Evolutionary conservation across 768 basidiomycete genomes (phyloP), one percentile per base, ranked within the genome.

Genomic region (Tubosaeta sp.): DNA sequence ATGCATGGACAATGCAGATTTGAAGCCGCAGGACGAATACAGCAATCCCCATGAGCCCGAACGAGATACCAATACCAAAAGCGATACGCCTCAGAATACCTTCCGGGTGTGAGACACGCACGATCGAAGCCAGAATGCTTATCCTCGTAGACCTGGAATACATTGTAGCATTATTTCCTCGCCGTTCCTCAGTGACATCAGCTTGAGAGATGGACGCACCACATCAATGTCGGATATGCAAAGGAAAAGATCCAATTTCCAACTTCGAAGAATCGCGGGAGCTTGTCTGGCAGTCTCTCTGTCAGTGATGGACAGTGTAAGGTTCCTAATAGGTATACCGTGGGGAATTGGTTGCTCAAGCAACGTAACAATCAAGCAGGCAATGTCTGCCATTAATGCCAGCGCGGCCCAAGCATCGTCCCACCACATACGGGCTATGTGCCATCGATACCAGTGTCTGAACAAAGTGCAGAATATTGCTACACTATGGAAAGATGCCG

Each of bases 401-500:
- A 60, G 11, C 12, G 8, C 24, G 2, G 59, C 63, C 55, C 55
- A 60, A 4, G 44, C 58, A 31, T 65, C 66, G 21, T 65, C 63
- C 58, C 64, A 66, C 63, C 62, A 61, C 44, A 65, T 24, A 6
- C 41, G 63, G 6, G 25, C 40, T 18, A 36, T 58, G 39, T 51
- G 38, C 59, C 52, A 62, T 42, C 53, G 44, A 27, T 58, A 67
- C 49, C 54, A 56, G 34, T 62, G 48, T 34, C 64, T 53, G 36
- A 67, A 65, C 27, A 60, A 10, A 11, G 62, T 63, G 2, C 38
- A 50, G n/a, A 55, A 24, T 46, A 67, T 56, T 5, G 65, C 59
- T 13, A 54, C 41, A 5, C 56, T 11, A 22, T 67, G 65, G 36
- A 64, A 57, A 30, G 55, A 54, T 9, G 18, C 44, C 4, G 59